phyloP scores from a whole-genome alignment of 441 rosid species.

The Flueggea neowawraea region DNA sequence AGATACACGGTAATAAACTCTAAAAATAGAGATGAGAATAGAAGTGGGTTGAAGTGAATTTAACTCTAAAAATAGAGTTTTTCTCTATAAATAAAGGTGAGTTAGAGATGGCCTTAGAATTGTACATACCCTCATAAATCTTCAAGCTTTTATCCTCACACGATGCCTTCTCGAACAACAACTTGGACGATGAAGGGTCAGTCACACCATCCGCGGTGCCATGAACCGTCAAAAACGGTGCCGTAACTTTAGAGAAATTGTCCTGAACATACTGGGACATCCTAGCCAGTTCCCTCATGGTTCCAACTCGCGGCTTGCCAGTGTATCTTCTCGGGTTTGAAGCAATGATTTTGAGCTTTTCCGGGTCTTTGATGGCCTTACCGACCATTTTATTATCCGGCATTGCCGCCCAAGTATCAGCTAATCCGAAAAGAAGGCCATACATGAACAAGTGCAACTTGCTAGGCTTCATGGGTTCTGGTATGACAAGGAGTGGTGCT shows the following conservation, averaged over 20 bases:
- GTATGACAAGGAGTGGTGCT: conserved; percentile 88
- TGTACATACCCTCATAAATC: conserved; percentile 86
- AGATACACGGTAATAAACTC: too few species aligned
- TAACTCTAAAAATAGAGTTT: too few species aligned
- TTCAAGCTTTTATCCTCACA: conserved; percentile 75
- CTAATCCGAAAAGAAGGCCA: conserved; percentile 78
- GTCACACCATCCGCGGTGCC: conserved; percentile 82
- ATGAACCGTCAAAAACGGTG: conserved; percentile 65
- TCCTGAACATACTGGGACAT: conserved; percentile 72
- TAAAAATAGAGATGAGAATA: too few species aligned
- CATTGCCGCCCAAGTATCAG: conserved; percentile 94
- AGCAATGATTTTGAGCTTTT: conserved; percentile 74
- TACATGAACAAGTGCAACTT: conserved; percentile 57
- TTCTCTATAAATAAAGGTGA: too few species aligned
- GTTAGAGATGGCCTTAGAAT: too few species aligned
- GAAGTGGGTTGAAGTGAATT: too few species aligned
- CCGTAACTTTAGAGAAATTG: conserved; percentile 51
- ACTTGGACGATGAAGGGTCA: conserved; percentile 62
- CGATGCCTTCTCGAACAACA: conserved; percentile 69
- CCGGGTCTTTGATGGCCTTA: conserved; percentile 71
- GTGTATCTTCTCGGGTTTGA: conserved; percentile 79
- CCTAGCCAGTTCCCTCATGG: conserved; percentile 81
- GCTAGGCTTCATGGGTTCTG: conserved; percentile 85
- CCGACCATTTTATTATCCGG: conserved; percentile 85
- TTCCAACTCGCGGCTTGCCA: conserved; percentile 82